phyloP scores from a whole-genome alignment of 306 rosid genomes.

The Vigna reflexopilosa region DNA sequence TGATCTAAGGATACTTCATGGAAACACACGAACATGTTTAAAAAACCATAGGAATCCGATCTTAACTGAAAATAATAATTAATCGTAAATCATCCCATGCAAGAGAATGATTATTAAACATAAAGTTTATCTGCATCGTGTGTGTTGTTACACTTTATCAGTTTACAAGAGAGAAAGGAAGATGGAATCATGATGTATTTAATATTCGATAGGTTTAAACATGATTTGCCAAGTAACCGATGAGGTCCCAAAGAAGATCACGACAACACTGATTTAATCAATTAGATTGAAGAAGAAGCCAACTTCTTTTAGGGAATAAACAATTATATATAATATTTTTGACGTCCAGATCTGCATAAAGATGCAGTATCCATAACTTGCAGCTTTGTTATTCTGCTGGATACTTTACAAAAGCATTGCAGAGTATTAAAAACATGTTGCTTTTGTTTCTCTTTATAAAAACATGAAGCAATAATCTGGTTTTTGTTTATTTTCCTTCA shows the following conservation, averaged over 20 bases:
- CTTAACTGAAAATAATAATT: background rate
- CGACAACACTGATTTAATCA: conserved; percentile 9
- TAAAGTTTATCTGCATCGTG: background rate
- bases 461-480: conserved; percentile 3
- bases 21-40: background rate
- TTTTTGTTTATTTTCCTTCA: background rate
- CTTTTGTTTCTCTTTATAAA: conserved; percentile 29
- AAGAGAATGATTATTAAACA: background rate
- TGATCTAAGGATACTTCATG: background rate
- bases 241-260: background rate
- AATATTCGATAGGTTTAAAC: background rate
- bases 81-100: background rate
- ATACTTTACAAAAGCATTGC: conserved; percentile 39
- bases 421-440: background rate
- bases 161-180: background rate
- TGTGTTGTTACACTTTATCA: background rate
- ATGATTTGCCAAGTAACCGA: background rate
- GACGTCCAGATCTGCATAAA: background rate
- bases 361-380: background rate
- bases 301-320: conserved; percentile 1
- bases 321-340: background rate
- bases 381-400: conserved; percentile 13
- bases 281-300: background rate
- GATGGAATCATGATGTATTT: background rate
- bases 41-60: background rate